phyloP scores from a whole-genome alignment of 257 asterid species.

The Fraxinus anomala region DNA sequence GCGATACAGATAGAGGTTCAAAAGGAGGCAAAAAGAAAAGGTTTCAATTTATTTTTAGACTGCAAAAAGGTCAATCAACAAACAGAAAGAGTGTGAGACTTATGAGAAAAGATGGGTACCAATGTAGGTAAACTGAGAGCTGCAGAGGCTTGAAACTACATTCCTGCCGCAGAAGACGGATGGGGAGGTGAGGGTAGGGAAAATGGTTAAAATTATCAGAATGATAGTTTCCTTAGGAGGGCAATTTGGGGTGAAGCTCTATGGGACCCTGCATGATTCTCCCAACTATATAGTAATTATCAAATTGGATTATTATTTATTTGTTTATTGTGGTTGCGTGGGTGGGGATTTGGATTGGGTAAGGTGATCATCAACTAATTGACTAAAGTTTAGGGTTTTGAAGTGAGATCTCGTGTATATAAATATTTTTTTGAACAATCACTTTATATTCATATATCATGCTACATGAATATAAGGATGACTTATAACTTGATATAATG shows the following conservation, averaged over 20 bases:
- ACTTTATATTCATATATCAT: too few relatives aligned
- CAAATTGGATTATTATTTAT: not conserved
- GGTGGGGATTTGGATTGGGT: not conserved
- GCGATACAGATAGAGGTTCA: not conserved
- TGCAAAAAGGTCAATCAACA: not conserved
- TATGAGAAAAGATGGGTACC: not conserved
- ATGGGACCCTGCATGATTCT: not conserved
- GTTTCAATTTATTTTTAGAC: not conserved
- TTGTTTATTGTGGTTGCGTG: not conserved
- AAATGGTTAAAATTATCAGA: not conserved
- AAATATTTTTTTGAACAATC: too few relatives aligned
- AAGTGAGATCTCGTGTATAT: too few relatives aligned
- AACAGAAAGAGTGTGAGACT: conserved; percentile 5
- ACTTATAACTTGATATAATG: too few relatives aligned
- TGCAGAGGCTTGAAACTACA: conserved; percentile 29
- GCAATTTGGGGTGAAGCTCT: not conserved
- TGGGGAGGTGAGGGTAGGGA: conserved; percentile 13
- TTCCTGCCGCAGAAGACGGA: conserved; percentile 24
- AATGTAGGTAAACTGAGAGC: not conserved
- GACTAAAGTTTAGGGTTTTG: too few relatives aligned
- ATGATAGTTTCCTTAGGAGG: not conserved
- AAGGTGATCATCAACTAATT: not conserved
- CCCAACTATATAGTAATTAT: not conserved
- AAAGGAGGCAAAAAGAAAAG: not conserved
- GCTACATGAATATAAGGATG: too few relatives aligned